phyloP scores from a whole-genome alignment of 2,329 filamentous ascomycete species.

The Fusarium armeniacum region DNA sequence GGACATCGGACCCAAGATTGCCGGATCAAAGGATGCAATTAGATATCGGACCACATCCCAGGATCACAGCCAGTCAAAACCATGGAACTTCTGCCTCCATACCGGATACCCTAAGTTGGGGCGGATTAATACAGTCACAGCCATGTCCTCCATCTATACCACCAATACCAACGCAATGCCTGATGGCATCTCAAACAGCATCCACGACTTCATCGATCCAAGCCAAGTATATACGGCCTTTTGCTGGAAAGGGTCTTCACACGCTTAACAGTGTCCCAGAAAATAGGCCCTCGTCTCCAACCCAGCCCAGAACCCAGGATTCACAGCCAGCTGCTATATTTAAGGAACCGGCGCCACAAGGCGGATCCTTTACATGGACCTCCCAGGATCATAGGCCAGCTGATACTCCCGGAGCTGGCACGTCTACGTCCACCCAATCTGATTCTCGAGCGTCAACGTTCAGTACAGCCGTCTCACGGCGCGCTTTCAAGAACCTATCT shows the following conservation, averaged over 20 bases:
- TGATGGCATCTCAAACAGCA: slow-evolving; percentile 66
- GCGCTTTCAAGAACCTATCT: slow-evolving; percentile 61
- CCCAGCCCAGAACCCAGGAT: slow-evolving; percentile 50
- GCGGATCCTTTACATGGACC: slow-evolving; percentile 49
- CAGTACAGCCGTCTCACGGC: slow-evolving; percentile 50
- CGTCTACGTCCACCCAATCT: slow-evolving; percentile 49
- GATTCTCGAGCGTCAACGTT: slow-evolving; percentile 47
- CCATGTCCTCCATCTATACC: slow-evolving; percentile 56
- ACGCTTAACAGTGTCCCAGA: slow-evolving; percentile 61
- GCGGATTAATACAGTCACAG: slow-evolving; percentile 59
- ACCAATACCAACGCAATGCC: slow-evolving; percentile 65
- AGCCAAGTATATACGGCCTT: slow-evolving; percentile 66
- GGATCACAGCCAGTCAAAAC: slow-evolving; percentile 37
- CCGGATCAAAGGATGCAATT: slow-evolving; percentile 47
- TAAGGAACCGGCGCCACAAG: slow-evolving; percentile 34
- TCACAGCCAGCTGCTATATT: slow-evolving; percentile 18
- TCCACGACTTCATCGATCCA: slow-evolving; percentile 67
- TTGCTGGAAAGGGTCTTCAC: slow-evolving; percentile 68
- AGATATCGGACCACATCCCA: slow-evolving; percentile 37
- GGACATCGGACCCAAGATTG: slow-evolving; percentile 46
- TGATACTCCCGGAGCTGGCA: slow-evolving; percentile 38
- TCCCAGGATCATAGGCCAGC: slow-evolving; percentile 37
- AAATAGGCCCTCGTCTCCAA: slow-evolving; percentile 52
- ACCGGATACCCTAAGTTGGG: slow-evolving; percentile 70
- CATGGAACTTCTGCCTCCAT: slow-evolving; percentile 55